Evolutionary conservation across 1,284 basidiomycete species (phyloP).

Genomic region (Trichosporon ovoides): DNA sequence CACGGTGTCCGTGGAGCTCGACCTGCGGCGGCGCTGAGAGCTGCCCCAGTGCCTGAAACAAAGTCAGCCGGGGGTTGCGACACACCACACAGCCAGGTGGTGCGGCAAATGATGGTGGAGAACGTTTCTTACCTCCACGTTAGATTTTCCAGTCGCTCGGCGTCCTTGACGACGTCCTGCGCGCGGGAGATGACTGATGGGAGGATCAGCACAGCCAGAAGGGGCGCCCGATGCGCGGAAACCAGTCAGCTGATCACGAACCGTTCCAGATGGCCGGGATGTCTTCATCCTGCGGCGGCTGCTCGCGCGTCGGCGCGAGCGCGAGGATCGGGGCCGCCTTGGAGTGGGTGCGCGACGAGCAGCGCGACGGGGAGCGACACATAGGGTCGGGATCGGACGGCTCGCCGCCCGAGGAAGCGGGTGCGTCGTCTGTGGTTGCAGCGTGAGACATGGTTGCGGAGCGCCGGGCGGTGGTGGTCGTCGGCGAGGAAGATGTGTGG

Average conservation of each 20-base stretch:
- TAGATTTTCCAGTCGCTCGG: constrained; percentile 42
- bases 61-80: constrained; percentile 7
- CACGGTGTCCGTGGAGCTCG: constrained; percentile 26
- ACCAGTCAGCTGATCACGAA: constrained; percentile 8
- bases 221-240: background rate
- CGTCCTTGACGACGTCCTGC: constrained; percentile 45
- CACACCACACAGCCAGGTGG: constrained; percentile 8
- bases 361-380: background rate
- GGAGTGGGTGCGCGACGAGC: constrained; percentile 11
- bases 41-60: constrained; percentile 32
- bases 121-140: constrained; percentile 36
- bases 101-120: background rate
- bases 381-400: background rate
- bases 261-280: constrained; percentile 21
- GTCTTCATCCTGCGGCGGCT: constrained; percentile 15
- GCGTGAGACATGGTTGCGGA: background rate
- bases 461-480: background rate
- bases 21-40: constrained; percentile 25
- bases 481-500: background rate
- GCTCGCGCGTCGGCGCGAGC: constrained; percentile 7
- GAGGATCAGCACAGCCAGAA: background rate
- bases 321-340: constrained; percentile 15
- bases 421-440: constrained; percentile 1
- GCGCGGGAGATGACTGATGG: constrained; percentile 39
- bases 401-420: background rate